Conservation (phyloP, 176 grass and related monocot genomes). For the Phragmites australis region DNA sequence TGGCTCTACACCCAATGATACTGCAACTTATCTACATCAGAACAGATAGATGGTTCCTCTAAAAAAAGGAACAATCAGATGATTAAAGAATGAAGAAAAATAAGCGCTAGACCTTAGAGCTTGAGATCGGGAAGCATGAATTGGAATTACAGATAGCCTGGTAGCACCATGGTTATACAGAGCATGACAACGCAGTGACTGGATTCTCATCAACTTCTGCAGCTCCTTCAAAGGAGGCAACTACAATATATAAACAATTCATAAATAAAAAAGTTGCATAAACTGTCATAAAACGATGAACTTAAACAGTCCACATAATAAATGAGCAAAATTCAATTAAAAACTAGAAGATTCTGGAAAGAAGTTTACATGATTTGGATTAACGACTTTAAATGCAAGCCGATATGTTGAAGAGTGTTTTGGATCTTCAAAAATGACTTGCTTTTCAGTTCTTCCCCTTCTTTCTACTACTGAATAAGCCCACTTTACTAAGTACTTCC, state of each 20-base stretch:
- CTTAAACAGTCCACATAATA: not conserved
- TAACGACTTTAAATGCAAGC: slow-evolving; percentile 76
- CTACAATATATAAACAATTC: slow-evolving; percentile 46
- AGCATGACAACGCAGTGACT: slow-evolving; percentile 72
- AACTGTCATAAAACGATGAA: not conserved
- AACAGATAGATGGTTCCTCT: slow-evolving; percentile 18
- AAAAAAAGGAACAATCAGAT: not conserved
- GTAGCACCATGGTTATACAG: slow-evolving; percentile 73
- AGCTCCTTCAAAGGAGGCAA: slow-evolving; percentile 66
- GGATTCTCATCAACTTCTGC: slow-evolving; percentile 78
- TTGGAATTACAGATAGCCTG: slow-evolving; percentile 80
- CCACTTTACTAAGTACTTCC: slow-evolving; percentile 80
- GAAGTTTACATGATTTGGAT: slow-evolving; percentile 72
- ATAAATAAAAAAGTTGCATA: slow-evolving; percentile 1
- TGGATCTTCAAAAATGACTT: slow-evolving; percentile 73
- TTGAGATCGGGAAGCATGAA: slow-evolving; percentile 81
- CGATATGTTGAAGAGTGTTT: slow-evolving; percentile 67
- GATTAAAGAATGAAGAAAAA: slow-evolving; percentile 26
- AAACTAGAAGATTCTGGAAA: slow-evolving; percentile 14
- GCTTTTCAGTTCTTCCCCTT: slow-evolving; percentile 63
- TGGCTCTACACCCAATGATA: not conserved
- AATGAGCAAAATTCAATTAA: slow-evolving; percentile 8
- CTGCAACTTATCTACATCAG: not conserved
- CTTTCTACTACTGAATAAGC: slow-evolving; percentile 61
- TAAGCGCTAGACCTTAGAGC: slow-evolving; percentile 61